Evolutionary conservation across 2,329 filamentous ascomycete species (phyloP).

Genomic region (Aspergillus oerlinghausenensis): DNA sequence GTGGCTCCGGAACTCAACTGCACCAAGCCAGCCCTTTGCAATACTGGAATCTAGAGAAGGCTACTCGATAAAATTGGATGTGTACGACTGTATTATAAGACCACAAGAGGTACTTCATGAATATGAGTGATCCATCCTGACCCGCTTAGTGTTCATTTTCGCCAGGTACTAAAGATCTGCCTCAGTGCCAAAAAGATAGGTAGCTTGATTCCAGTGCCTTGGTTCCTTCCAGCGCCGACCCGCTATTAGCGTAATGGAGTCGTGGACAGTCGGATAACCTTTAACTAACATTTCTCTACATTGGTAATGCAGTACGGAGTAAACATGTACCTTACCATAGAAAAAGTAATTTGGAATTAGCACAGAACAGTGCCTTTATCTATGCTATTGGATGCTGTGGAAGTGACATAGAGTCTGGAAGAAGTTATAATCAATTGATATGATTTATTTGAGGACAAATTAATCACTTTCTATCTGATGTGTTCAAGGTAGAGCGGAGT

Average conservation of each 20-base stretch:
- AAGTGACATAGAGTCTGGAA: background rate
- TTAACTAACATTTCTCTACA: conserved; percentile 1
- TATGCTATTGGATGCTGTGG: background rate
- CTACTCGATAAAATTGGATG: background rate
- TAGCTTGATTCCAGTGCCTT: conserved; percentile 9
- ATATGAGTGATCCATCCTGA: background rate
- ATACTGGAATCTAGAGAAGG: background rate
- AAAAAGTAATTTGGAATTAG: background rate
- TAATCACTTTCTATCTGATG: background rate
- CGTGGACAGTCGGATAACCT: background rate
- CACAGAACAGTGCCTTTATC: background rate
- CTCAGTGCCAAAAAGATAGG: background rate
- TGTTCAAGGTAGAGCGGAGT: background rate
- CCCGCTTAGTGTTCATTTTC: too few relatives aligned
- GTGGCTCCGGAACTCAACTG: conserved; percentile 21
- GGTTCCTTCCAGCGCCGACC: conserved; percentile 8
- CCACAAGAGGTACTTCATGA: background rate
- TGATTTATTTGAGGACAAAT: background rate
- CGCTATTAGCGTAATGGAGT: conserved; percentile 7
- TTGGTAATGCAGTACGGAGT: background rate
- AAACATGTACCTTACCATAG: background rate
- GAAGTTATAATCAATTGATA: background rate
- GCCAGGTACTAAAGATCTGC: too few relatives aligned
- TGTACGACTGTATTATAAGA: background rate
- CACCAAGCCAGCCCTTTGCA: conserved; percentile 17